Evolutionary conservation across 257 asterid species (phyloP).

Genomic region (Solanum acaule): DNA sequence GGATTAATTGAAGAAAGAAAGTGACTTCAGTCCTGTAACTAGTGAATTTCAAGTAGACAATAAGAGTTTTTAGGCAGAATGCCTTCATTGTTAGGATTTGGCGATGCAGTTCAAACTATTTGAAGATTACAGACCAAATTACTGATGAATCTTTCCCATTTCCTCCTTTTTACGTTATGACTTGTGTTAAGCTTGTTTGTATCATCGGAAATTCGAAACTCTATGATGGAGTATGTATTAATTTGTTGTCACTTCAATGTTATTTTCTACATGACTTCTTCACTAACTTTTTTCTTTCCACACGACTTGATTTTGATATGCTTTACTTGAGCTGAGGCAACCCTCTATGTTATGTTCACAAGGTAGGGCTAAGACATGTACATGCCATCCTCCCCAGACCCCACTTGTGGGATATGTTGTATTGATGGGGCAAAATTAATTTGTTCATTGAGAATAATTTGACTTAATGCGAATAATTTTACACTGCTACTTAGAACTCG

Average conservation of each 20-base stretch:
- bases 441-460: background rate
- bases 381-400: background rate
- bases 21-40: background rate
- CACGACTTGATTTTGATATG: background rate
- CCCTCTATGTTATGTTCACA: background rate
- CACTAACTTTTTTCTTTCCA: background rate
- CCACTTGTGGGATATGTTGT: background rate
- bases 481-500: background rate
- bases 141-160: background rate
- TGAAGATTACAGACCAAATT: background rate
- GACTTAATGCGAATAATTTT: background rate
- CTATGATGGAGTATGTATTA: too few species aligned
- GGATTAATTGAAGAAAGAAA: background rate
- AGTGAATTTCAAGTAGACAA: background rate
- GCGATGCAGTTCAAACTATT: background rate
- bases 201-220: background rate
- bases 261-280: background rate
- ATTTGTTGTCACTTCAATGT: background rate
- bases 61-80: background rate
- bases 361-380: background rate
- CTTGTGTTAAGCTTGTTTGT: background rate
- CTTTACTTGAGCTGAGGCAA: background rate
- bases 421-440: background rate
- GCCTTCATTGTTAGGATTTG: background rate
- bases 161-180: background rate